Evolutionary conservation across 2,329 filamentous ascomycete genomes (phyloP).

Genomic region (Stemphylium beticola): DNA sequence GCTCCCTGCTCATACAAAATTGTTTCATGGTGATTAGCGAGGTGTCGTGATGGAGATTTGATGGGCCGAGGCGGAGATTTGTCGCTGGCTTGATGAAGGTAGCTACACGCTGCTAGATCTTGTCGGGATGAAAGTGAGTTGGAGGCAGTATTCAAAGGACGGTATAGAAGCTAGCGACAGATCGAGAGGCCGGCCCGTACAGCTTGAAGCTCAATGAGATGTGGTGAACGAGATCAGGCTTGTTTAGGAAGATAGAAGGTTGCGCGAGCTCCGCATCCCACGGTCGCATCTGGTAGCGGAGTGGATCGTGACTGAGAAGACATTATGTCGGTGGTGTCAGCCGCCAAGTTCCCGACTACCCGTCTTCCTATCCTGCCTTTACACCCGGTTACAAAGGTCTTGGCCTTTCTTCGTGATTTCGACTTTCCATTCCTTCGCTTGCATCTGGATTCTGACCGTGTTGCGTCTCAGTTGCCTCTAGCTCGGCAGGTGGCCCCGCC

Average conservation of each 20-base stretch:
- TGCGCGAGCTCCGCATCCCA: background rate
- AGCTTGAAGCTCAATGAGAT: too few species aligned
- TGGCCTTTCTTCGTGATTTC: background rate
- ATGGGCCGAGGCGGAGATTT: conserved; percentile 6
- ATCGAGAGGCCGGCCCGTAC: too few species aligned
- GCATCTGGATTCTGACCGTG: background rate
- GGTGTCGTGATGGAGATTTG: conserved; percentile 17
- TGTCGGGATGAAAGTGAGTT: background rate
- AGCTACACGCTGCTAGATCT: background rate
- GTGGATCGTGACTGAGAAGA: background rate
- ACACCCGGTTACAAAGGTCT: background rate
- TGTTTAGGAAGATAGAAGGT: background rate
- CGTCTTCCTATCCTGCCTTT: conserved; percentile 33
- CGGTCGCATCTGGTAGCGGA: background rate
- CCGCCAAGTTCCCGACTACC: conserved; percentile 10
- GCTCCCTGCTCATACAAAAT: conserved; percentile 22
- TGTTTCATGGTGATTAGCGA: conserved; percentile 22
- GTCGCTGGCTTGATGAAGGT: background rate
- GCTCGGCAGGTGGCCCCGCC: background rate
- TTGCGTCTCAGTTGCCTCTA: background rate
- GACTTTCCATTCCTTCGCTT: background rate
- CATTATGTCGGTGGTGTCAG: background rate
- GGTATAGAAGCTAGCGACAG: background rate
- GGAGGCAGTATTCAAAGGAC: background rate
- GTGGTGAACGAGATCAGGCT: too few species aligned